Percentiles rank a stretch among this genome's conserved stretches.
phyloP scores from a whole-genome alignment of 805 yeast genomes.

The Clavispora carvajalis region DNA sequence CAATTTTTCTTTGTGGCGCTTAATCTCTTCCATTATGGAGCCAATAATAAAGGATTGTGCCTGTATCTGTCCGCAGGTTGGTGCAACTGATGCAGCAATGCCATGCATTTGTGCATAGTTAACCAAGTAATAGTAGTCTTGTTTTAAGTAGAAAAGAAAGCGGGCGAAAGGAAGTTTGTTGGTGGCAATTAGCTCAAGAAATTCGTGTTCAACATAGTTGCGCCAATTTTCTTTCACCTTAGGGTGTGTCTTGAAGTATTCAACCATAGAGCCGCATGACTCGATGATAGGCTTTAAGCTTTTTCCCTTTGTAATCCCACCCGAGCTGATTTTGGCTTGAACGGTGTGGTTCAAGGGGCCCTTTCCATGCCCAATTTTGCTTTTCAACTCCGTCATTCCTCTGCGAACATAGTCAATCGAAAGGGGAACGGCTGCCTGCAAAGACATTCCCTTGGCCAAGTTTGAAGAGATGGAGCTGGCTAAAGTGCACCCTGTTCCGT shows the following conservation, averaged over 20 bases:
- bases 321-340: slow-evolving; percentile 7
- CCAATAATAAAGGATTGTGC: slow-evolving; percentile 47
- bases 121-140: slow-evolving; percentile 67
- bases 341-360: slow-evolving; percentile 76
- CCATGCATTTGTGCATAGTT: slow-evolving; percentile 65
- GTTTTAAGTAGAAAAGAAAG: slow-evolving; percentile 51
- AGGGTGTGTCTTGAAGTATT: slow-evolving; percentile 54
- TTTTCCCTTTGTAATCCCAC: slow-evolving; percentile 3
- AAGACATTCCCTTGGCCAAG: slow-evolving; percentile 48
- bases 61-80: slow-evolving; percentile 45
- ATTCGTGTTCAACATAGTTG: slow-evolving; percentile 54
- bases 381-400: slow-evolving; percentile 47
- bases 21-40: slow-evolving; percentile 51
- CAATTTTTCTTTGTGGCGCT: slow-evolving; percentile 50
- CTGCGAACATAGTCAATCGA: slow-evolving; percentile 63
- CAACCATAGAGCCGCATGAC: slow-evolving; percentile 24
- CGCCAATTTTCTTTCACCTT: slow-evolving; percentile 52
- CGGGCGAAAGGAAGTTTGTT: slow-evolving; percentile 44
- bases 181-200: slow-evolving; percentile 49
- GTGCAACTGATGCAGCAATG: slow-evolving; percentile 58
- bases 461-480: slow-evolving; percentile 77
- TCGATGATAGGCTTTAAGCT: slow-evolving; percentile 1
- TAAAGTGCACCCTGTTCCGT: slow-evolving; percentile 90
- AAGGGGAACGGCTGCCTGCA: slow-evolving; percentile 47
- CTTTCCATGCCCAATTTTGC: slow-evolving; percentile 46